Evolutionary conservation across 129 eudicot species (phyloP).

Genomic region (Silybum marianum): DNA sequence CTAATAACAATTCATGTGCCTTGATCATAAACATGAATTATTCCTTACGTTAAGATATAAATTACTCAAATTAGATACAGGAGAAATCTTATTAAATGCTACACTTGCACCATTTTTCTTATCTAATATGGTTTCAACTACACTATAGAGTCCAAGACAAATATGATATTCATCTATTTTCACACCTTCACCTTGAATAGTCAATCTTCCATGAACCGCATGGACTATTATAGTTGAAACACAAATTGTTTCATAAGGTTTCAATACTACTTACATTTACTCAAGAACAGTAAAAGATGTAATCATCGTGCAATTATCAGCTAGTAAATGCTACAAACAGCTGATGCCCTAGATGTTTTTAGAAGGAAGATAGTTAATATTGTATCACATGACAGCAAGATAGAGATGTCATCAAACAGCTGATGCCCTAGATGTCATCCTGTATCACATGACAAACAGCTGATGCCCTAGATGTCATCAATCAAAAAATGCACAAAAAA

Average conservation of each 20-base stretch:
- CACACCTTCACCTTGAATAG: neutral
- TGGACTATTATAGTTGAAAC: neutral
- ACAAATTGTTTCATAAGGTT: neutral
- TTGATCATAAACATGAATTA: too few relatives aligned
- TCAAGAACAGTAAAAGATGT: neutral
- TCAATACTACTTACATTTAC: neutral
- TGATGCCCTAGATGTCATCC: too few relatives aligned
- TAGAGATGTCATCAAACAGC: too few relatives aligned
- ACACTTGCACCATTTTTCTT: neutral
- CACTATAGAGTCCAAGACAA: neutral
- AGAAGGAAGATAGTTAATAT: neutral
- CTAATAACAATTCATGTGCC: neutral
- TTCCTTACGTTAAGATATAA: neutral
- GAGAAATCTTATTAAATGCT: neutral
- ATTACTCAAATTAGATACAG: neutral
- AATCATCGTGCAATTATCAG: neutral
- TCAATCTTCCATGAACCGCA: neutral
- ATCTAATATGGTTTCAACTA: neutral
- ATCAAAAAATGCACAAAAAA: neutral
- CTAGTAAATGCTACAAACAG: neutral
- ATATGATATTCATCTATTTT: neutral
- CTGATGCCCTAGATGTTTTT: slow-evolving; percentile 2
- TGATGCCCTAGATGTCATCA: neutral
- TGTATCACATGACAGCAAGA: too few relatives aligned
- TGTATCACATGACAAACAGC: too few relatives aligned